Evolutionary conservation across 345 rosid species (phyloP), one percentile per base, ranked within the genome.

Genomic region (Triadica sebifera): DNA sequence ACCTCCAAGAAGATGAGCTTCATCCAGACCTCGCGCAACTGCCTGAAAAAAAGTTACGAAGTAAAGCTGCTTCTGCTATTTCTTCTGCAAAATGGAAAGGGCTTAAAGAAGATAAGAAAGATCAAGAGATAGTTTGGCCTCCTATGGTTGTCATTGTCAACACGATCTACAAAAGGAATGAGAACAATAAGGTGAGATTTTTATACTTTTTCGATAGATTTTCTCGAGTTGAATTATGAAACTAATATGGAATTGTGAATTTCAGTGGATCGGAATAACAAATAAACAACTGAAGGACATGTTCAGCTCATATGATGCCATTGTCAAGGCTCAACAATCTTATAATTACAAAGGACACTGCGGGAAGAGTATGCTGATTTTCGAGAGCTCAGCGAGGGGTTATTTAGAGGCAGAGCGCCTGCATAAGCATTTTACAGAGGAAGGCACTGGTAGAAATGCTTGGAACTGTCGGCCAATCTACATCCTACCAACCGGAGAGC

Each of bases 91-190:
- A 86, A 77, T 92, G 97, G 93, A 88, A 74, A 71, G 97, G 93
- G 57, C 73, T 90, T 20, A 83, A 73, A 20, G 85, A 75, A 64
- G 90, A 84, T 57, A 90, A 85, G 56, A 89, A 83, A 55, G 94
- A 94, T 64, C 75, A 75, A 76, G 91, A 86, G 4, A 86, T 94
- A 67, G 92, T 94, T 38, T 94, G 98, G 97, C 97, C 97, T 45
- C 98, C 98, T 2, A 89, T 92, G 97, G 98, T 92, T 17, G 45
- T 92, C 24, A 81, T 94, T 11, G 85, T 84, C 92, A 92, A 94
- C 74, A 88, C 97, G 37, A 70, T 68, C 74, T 83, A 84, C 22
- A 89, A 86, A 68, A 75, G 81, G 81, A 91, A 89, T 69, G 98
- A 85, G 17, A 85, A 87, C 66, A 90, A 87, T 5, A 89, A 85